Base-by-base conservation (phyloP, 2,329 filamentous ascomycete genomes). In the Daldinia sp. region DNA sequence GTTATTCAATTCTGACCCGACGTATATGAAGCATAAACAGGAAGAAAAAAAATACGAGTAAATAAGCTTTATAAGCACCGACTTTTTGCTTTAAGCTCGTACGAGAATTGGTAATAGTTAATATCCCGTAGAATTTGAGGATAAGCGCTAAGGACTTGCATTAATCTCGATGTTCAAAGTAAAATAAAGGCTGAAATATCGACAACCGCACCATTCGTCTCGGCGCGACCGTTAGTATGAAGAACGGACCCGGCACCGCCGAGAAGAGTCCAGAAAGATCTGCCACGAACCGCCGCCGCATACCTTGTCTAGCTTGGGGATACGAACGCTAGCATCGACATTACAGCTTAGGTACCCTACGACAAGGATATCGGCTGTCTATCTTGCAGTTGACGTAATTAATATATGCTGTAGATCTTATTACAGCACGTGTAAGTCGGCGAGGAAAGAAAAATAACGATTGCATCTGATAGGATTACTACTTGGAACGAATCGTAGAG, bases 181-280 rank as follows among this genome's bases (percentile, higher is more conserved):
- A 13, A 39, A 39, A 39, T 10, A 39, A 26, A 50, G 7, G 13
- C 6, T 30, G 46, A 30, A 30, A 23, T 50, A 12, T 50, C 26
- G 23, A 50, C 46, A 35, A 30, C 51, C 35, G 33, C 41, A 41
- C 35, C 44, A 48, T 44, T 46, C 26, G 28, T n/a, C 41, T 44
- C 55, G 65, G 65, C 35, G 39, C 30, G 26, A 50, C 60, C 60
- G 55, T 44, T 60, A 39, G 35, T 44, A 42, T 35, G 6, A 33
- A 51, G 7, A 7, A 37, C 2, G 33, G 33, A 39, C 26, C 60
- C 60, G 65, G 65, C 42, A 51, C 42, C 23, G 54, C 65, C 60
- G 60, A 67, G 60, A 50, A 67, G 41, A 33, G 51, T 50, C 65
- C 39, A 67, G 55, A 63, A 67, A 37, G 6, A 30, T 48, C 10